Evolutionary conservation across 1,284 basidiomycete species (phyloP).

Genomic region (Cutaneotrichosporon cutaneum): DNA sequence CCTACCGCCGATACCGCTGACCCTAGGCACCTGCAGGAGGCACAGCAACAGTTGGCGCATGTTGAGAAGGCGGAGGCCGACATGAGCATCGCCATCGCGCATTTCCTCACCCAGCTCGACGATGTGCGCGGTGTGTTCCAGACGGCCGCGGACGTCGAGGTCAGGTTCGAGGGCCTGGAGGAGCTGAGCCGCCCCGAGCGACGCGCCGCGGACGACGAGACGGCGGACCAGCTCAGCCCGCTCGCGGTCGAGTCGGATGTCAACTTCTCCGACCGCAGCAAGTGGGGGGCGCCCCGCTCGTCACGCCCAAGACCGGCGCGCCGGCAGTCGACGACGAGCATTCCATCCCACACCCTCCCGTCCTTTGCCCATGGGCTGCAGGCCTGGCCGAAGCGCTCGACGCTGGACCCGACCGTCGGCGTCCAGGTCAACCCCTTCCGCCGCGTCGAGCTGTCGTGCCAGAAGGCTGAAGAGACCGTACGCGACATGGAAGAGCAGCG

Average conservation of each 20-base stretch:
- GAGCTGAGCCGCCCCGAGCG: not conserved
- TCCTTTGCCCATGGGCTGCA: conserved; percentile 23
- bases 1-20: not conserved
- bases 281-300: conserved; percentile 6
- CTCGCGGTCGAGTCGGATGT: conserved; percentile 7
- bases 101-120: conserved; percentile 38
- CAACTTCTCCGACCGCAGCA: conserved; percentile 2
- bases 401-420: conserved; percentile 32
- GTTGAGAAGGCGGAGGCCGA: conserved; percentile 7
- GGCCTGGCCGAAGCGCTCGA: conserved; percentile 34
- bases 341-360: conserved; percentile 15
- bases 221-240: conserved; percentile 10
- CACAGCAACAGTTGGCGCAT: conserved; percentile 4
- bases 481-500: conserved; percentile 14
- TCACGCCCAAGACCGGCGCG: not conserved
- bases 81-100: conserved; percentile 32
- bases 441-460: conserved; percentile 29
- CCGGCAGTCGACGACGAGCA: conserved; percentile 13
- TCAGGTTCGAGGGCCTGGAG: conserved; percentile 29
- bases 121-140: conserved; percentile 29
- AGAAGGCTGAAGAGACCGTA: conserved; percentile 15
- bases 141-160: conserved; percentile 35
- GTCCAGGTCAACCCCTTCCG: conserved; percentile 32
- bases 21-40: conserved; percentile 8
- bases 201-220: conserved; percentile 12